Evolutionary conservation across 2,329 filamentous ascomycete genomes (phyloP), one percentile per base, ranked within the genome.

Genomic region (Ceratocystiopsis minuta): DNA sequence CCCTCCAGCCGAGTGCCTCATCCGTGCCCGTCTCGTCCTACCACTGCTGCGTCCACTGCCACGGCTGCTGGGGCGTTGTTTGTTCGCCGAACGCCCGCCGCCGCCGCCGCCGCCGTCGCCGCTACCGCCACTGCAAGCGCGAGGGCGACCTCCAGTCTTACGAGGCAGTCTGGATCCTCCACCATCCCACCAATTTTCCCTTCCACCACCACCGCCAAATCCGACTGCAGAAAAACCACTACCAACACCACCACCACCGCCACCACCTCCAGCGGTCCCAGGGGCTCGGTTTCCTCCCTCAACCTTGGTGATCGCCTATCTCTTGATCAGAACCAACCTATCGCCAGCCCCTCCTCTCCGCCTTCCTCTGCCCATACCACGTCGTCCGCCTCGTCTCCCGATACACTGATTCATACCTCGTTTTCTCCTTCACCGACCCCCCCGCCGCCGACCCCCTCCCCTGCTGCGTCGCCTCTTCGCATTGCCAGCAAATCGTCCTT

Each of bases 381-480:
- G 12, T 37, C 35, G 11, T 33, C 38, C 9, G 37, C 38, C 6
- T 31, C 37, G 11, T 53, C 57, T 45, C 56, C 56, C 37, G 52
- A 51, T n/a, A 55, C 55, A 32, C 49, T 52, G 42, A 50, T 53
- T 45, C 50, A 55, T 45, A 51, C 54, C 39, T 57, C 57, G 36
- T 53, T 51, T 40, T 60, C 59, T 42, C 54, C 55, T 16, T 59
- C 58, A 24, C 54, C 62, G 41, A 62, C 63, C 47, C 62, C 64
- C 45, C 62, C 65, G 50, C 63, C 63, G 43, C 55, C 57, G 44
- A 67, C 64, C 34, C 64, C 64, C 45, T 50, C 50, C 41, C 48
- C 49, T 50, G 49, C 46, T 49, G 50, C 48, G 46, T 43, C 24
- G 24, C 24, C 24, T 10, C 7, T 10, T 10, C 5, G 24, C 24